Base-by-base conservation (phyloP, 2,329 filamentous ascomycete species). In the Knufia petricola region DNA sequence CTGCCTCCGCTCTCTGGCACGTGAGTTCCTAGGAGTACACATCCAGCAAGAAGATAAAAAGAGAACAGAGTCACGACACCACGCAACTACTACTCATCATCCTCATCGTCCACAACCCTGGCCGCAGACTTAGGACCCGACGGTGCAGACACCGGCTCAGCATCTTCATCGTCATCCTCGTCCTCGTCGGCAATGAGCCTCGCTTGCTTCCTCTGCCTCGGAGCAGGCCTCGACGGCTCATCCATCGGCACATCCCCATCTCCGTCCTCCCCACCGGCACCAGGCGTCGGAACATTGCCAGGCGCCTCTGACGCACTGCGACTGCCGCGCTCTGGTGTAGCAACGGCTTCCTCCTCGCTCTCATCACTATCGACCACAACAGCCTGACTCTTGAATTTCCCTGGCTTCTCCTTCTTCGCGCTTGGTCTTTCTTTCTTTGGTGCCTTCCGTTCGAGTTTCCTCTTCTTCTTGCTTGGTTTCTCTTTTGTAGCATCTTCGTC, bases 331-430 rank as follows among this genome's bases (percentile, higher is more conserved):
- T 38, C 28, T 9, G 56, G 55, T 17, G 55, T 55, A 19, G 46
- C 49, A 21, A 48, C 56, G 28, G 50, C 54, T 17, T 50, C 51
- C 1, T 49, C 65, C 21, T 65, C 70, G 2, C 73, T 77, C 13
- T 77, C 78, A 55, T 85, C 82, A 52, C 82, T 87, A 54, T 90
- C 85, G 38, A 87, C 83, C 23, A 95, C 81, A 53, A 88, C 79
- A 66, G 94, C 88, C 1, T 78, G 81, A 44, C 84, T 89, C 75
- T 95, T 95, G 74, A 79, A 94, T 67, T 94, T 94, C 64, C 65
- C 67, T 55, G 56, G 59, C 44, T 64, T 66, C 53, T 61, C 59
- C 57, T 47, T 47, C 32, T 39, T 38, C 9, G 4, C 20, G 10
- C 50, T 39, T 31, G 37, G 24, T 37, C 32, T 48, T 6, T 12